Evolutionary conservation across 2,329 filamentous ascomycete genomes (phyloP).

Genomic region (Colletotrichum sp.): DNA sequence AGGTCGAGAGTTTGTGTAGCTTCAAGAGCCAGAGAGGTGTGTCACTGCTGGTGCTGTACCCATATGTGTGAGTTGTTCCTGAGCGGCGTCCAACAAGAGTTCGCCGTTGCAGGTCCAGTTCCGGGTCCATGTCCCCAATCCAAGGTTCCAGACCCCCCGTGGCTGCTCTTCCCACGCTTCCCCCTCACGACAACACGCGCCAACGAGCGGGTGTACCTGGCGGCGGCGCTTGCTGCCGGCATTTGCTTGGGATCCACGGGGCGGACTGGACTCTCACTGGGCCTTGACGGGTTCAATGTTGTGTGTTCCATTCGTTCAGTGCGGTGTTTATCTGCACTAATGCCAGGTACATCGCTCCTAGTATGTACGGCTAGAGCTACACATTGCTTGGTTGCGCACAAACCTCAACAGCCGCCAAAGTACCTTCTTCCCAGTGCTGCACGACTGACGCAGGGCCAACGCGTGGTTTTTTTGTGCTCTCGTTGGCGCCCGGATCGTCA

Average conservation of each 20-base stretch:
- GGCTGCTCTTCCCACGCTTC: background rate
- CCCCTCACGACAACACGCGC: background rate
- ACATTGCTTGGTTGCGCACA: background rate
- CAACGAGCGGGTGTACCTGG: conserved; percentile 4
- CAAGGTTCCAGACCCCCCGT: background rate
- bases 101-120: background rate
- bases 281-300: background rate
- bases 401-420: background rate
- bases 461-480: background rate
- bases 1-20: background rate
- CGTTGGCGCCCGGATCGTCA: background rate
- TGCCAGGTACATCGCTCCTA: background rate
- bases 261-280: background rate
- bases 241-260: conserved; percentile 6
- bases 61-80: background rate
- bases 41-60: background rate
- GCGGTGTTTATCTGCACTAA: background rate
- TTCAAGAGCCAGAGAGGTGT: background rate
- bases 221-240: conserved; percentile 6
- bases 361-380: background rate
- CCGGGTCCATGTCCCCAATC: background rate
- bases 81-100: background rate
- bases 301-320: background rate
- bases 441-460: background rate
- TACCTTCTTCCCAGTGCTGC: background rate